These are phyloP conservation scores for Lichenothelia convexa DNA, from an alignment of 495 filamentous ascomycete genomes.

Conservation along the genomic window DNA sequence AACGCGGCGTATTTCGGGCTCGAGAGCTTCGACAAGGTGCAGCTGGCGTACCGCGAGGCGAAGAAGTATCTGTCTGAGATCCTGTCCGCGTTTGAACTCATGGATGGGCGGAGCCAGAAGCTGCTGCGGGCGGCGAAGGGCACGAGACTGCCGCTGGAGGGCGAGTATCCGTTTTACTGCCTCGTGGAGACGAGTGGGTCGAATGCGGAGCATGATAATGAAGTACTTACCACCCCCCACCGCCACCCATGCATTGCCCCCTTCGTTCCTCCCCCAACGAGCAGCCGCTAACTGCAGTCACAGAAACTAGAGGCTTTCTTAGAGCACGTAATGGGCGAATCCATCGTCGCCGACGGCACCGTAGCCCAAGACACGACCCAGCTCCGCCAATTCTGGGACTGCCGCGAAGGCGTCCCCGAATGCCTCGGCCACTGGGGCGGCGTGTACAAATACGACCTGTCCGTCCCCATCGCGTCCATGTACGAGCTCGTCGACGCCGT, in stretches of 20 bases:
- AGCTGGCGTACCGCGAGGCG: slow-evolving; percentile 63
- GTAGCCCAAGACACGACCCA: slow-evolving; percentile 87
- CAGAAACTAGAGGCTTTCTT: slow-evolving; percentile 71
- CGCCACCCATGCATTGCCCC: too few relatives aligned
- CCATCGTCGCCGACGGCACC: slow-evolving; percentile 72
- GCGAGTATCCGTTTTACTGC: slow-evolving; percentile 81
- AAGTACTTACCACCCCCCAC: too few relatives aligned
- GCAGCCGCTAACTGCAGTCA: too few relatives aligned
- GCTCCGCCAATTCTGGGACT: slow-evolving; percentile 66
- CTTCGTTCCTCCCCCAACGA: too few relatives aligned
- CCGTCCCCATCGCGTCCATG: slow-evolving; percentile 73
- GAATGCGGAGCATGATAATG: slow-evolving; percentile 68
- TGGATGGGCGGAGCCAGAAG: slow-evolving; percentile 68
- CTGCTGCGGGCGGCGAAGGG: slow-evolving; percentile 56
- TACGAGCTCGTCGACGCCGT: slow-evolving; percentile 80
- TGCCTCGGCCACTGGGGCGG: slow-evolving; percentile 76
- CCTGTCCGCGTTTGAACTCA: slow-evolving; percentile 90
- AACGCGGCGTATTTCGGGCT: slow-evolving; percentile 86
- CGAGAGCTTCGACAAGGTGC: slow-evolving; percentile 70
- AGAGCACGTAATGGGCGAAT: slow-evolving; percentile 73
- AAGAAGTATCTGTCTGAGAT: slow-evolving; percentile 86
- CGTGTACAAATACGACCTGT: slow-evolving; percentile 96
- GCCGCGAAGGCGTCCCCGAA: slow-evolving; percentile 87
- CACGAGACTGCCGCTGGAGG: slow-evolving; percentile 60
- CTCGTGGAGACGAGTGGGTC: slow-evolving; percentile 90